Conservation (phyloP, 1,284 basidiomycete species). For the Chalciporus piperatoides region DNA sequence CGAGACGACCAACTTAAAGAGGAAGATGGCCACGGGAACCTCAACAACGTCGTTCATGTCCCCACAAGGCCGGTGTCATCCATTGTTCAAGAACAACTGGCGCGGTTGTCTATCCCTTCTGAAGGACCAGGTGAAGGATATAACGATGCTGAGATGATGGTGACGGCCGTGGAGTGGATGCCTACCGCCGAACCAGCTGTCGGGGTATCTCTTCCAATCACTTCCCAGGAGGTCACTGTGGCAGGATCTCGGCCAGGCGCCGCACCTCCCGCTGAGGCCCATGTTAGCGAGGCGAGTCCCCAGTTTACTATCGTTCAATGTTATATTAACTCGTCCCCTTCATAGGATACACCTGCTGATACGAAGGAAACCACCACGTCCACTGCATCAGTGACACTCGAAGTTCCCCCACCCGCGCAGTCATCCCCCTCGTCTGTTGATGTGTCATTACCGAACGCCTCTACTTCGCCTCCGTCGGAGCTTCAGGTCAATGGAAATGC, state of each 20-base stretch:
- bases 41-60: slow-evolving; percentile 70
- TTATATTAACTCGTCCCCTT: not conserved
- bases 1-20: slow-evolving; percentile 58
- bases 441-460: slow-evolving; percentile 31
- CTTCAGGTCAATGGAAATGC: slow-evolving; percentile 8
- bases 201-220: slow-evolving; percentile 11
- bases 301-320: not conserved
- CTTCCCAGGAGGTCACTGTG: slow-evolving; percentile 30
- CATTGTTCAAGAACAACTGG: slow-evolving; percentile 1
- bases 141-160: slow-evolving; percentile 24
- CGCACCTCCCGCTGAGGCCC: slow-evolving; percentile 35
- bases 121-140: slow-evolving; percentile 1
- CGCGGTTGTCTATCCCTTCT: slow-evolving; percentile 18
- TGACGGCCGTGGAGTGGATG: slow-evolving; percentile 26
- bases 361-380: slow-evolving; percentile 21
- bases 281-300: slow-evolving; percentile 9
- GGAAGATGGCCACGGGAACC: slow-evolving; percentile 56
- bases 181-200: slow-evolving; percentile 14
- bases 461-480: slow-evolving; percentile 4
- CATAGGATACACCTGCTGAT: slow-evolving; percentile 24
- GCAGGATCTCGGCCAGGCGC: slow-evolving; percentile 33
- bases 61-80: slow-evolving; percentile 45
- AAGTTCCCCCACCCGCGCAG: not conserved
- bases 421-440: slow-evolving; percentile 5
- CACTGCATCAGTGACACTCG: slow-evolving; percentile 2